Percentiles rank a stretch among this genome's conserved stretches.
Evolutionary conservation across 2,329 filamentous ascomycete species (phyloP).

Genomic region (Aureobasidium lini): DNA sequence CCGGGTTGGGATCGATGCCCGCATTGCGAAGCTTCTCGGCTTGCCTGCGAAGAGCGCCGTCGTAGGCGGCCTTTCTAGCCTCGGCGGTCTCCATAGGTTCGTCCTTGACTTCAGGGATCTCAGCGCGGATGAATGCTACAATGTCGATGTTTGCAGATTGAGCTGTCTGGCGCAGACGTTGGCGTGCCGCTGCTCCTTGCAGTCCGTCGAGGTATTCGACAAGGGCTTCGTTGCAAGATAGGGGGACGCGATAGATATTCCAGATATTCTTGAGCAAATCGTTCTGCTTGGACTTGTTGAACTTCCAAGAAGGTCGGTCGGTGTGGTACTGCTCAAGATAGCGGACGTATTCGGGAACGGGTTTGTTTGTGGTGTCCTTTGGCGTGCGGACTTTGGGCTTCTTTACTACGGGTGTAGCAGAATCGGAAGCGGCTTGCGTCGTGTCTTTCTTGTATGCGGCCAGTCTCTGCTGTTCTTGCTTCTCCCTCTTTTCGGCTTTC

Average conservation of each 20-base stretch:
- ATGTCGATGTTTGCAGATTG: conserved; percentile 51
- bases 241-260: conserved; percentile 62
- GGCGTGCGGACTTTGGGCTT: conserved; percentile 16
- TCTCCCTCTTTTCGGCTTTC: conserved; percentile 24
- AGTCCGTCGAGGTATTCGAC: conserved; percentile 72
- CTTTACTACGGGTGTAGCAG: background rate
- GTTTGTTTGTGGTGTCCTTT: conserved; percentile 14
- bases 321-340: conserved; percentile 73
- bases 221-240: conserved; percentile 60
- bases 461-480: conserved; percentile 28
- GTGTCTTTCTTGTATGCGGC: conserved; percentile 3
- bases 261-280: conserved; percentile 78
- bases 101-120: conserved; percentile 10
- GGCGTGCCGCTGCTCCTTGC: conserved; percentile 61
- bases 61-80: conserved; percentile 29
- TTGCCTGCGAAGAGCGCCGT: conserved; percentile 29
- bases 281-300: conserved; percentile 89
- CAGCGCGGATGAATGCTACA: background rate
- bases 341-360: conserved; percentile 53
- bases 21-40: conserved; percentile 25
- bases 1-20: conserved; percentile 19
- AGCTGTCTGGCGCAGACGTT: conserved; percentile 60
- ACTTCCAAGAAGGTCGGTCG: conserved; percentile 73
- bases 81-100: conserved; percentile 28
- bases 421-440: background rate